Evolutionary conservation across 768 basidiomycete species (phyloP).

Genomic region (Boletus sensibilis): DNA sequence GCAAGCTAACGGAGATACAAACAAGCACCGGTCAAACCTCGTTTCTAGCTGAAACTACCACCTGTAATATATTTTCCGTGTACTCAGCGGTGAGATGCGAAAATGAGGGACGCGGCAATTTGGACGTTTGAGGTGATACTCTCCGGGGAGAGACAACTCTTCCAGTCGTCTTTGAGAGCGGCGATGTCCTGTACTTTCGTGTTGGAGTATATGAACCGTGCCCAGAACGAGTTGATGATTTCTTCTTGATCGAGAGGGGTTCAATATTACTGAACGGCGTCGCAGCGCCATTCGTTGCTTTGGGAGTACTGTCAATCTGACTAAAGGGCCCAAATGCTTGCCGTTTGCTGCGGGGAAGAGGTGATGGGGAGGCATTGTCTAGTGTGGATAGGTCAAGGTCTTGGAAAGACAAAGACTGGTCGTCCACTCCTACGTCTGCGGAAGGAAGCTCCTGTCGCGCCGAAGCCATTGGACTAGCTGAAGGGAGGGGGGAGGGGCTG

Average conservation of each 20-base stretch:
- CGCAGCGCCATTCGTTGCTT: constrained; percentile 33
- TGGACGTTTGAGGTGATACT: constrained; percentile 51
- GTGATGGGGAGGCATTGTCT: constrained; percentile 40
- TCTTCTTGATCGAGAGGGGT: constrained; percentile 85
- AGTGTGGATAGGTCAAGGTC: constrained; percentile 25
- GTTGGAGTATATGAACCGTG: constrained; percentile 38
- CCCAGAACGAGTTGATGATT: constrained; percentile 56
- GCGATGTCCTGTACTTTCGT: constrained; percentile 47
- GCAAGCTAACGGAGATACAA: not conserved
- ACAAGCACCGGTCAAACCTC: constrained; percentile 46
- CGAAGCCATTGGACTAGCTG: constrained; percentile 37
- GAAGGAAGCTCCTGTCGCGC: constrained; percentile 37
- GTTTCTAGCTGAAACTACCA: constrained; percentile 56
- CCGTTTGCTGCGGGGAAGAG: constrained; percentile 69
- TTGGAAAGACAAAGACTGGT: constrained; percentile 37
- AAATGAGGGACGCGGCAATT: constrained; percentile 31
- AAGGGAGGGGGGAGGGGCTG: constrained; percentile 67
- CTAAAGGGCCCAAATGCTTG: constrained; percentile 58
- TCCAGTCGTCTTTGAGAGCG: constrained; percentile 46
- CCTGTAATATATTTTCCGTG: constrained; percentile 46
- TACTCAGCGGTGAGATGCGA: constrained; percentile 36
- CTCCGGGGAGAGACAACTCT: constrained; percentile 49
- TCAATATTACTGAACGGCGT: constrained; percentile 52
- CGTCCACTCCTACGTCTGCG: constrained; percentile 45
- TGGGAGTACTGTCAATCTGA: constrained; percentile 57